Evolutionary conservation across 768 basidiomycete genomes (phyloP), one percentile per base, ranked within the genome.

Genomic region (Dioszegia hungarica): DNA sequence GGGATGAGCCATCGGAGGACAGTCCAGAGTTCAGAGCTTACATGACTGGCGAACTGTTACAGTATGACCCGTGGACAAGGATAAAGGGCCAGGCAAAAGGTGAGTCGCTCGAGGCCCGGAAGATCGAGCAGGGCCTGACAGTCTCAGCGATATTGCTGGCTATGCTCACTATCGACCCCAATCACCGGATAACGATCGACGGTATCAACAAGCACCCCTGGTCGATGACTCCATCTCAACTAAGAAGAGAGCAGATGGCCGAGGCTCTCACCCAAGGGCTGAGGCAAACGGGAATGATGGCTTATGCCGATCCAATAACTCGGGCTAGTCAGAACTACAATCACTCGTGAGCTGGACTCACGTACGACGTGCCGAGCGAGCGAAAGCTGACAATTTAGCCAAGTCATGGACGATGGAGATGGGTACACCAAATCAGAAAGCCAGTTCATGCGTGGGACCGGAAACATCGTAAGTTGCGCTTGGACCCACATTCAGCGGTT

Each of bases 1-100:
- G 95, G 95, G 95, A 97, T 68, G 87, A 93, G 70, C 90, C 95
- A 2, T 90, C 91, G 0, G 65, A 73, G 2, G 61, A 79, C n/a
- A 88, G 87, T 57, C 82, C 84, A 1, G 95, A 98, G 74, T 99
- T 83, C 66, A 72, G 76, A n/a, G 82, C 82, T 9, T 99, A 88
- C 72, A 68, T 87, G 1, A 80, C 81, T 0, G 90, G 90, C 4
- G 79, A 85, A 46, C 83, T 93, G 54, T 85, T 89, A 63, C 73
- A 81, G 4, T 83, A 89, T 55, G 79, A 78, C 1, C 94, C 94
- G 0, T 99, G 94, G 94, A 82, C 79, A 49, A 78, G 83, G 9
- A 82, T 97, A 44, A 76, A 78, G 27, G 67, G 68, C 62, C 77
- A 80, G 49, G 82, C 85, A 0, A 78, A 88, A 25, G 84, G 90